These are phyloP conservation scores for Teunomyces pallodes DNA, from an alignment of 805 yeast species.

Conservation along the genomic window DNA sequence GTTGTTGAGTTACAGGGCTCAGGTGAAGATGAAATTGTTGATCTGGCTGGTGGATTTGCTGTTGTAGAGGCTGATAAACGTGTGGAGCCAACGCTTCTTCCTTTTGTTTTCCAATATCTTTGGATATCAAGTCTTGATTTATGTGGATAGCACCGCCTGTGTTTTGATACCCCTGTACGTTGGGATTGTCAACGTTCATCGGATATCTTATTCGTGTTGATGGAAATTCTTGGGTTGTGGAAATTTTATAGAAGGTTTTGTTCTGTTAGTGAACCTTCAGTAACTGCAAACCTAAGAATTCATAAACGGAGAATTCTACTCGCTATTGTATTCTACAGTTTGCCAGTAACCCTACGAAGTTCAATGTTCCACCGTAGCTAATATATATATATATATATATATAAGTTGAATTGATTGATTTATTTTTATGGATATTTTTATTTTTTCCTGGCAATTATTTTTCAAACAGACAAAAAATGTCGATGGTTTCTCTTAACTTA, in stretches of 20 bases:
- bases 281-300: conserved; percentile 1
- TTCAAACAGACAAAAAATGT: not conserved
- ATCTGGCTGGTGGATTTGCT: not conserved
- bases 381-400: not conserved
- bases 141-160: not conserved
- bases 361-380: conserved; percentile 4
- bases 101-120: not conserved
- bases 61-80: not conserved
- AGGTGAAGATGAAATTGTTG: not conserved
- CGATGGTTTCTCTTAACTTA: not conserved
- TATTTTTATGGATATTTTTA: not conserved
- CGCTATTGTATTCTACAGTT: conserved; percentile 2
- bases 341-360: not conserved
- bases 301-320: not conserved
- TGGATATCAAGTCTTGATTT: not conserved
- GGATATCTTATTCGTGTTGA: not conserved
- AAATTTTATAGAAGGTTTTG: not conserved
- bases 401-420: conserved; percentile 2
- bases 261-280: not conserved
- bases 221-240: not conserved
- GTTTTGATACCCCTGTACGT: not conserved
- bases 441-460: conserved; percentile 1
- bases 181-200: conserved; percentile 3
- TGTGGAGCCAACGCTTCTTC: not conserved
- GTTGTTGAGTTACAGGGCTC: not conserved